phyloP scores from a whole-genome alignment of 345 rosid genomes.

The Eucalyptus fibrosa region DNA sequence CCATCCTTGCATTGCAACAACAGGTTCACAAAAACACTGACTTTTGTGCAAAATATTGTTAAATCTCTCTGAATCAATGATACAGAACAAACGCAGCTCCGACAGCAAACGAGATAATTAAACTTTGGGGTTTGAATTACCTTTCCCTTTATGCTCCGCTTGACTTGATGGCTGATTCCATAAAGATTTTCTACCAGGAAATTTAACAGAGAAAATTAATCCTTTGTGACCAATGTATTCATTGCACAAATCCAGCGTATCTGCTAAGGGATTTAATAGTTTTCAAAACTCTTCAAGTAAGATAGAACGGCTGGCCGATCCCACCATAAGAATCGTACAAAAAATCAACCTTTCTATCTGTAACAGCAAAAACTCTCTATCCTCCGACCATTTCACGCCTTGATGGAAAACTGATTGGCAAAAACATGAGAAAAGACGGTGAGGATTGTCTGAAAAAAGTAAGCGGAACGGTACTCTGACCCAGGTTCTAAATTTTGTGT shows the following conservation, averaged over 20 bases:
- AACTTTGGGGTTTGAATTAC: background rate
- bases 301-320: background rate
- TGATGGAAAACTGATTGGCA: background rate
- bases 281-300: background rate
- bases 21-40: conserved; percentile 31
- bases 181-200: background rate
- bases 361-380: background rate
- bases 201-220: background rate
- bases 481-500: background rate
- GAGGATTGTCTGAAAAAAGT: background rate
- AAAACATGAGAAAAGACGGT: background rate
- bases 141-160: background rate
- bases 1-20: conserved; percentile 88
- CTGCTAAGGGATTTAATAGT: background rate
- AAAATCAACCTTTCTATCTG: background rate
- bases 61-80: background rate
- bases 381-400: background rate
- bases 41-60: background rate
- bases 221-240: background rate
- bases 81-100: background rate
- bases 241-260: background rate
- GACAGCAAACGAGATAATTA: background rate
- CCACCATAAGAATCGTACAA: background rate
- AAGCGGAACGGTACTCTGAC: background rate
- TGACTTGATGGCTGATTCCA: background rate